A percentile compares a stretch with the other conserved stretches of the same genome.
These are phyloP conservation scores for Gaeumannomyces sp. DNA, from an alignment of 2,329 filamentous ascomycete species.

Conservation along the genomic window DNA sequence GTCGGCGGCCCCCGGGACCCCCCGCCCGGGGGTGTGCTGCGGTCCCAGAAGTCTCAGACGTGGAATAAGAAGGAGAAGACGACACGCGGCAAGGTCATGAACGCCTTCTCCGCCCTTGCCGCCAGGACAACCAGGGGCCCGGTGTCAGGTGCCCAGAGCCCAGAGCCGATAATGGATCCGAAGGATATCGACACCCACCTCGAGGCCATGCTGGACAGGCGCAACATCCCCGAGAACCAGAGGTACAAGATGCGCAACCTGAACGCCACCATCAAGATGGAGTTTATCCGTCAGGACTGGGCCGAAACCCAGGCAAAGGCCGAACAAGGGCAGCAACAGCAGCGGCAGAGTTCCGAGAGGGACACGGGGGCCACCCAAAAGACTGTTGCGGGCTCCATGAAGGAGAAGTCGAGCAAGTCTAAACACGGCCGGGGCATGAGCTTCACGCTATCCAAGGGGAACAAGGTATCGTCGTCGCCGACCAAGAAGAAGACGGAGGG, in stretches of 20 bases:
- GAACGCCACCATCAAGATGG: slow-evolving; percentile 84
- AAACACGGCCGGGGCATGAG: slow-evolving; percentile 65
- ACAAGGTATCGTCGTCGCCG: slow-evolving; percentile 59
- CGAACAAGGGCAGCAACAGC: slow-evolving; percentile 15
- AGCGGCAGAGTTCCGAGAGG: slow-evolving; percentile 16
- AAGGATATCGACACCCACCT: slow-evolving; percentile 51
- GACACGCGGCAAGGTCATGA: slow-evolving; percentile 34
- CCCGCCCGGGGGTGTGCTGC: slow-evolving; percentile 3
- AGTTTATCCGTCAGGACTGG: slow-evolving; percentile 89
- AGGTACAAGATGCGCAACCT: slow-evolving; percentile 90
- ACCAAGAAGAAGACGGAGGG: slow-evolving; percentile 65
- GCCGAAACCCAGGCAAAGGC: slow-evolving; percentile 53
- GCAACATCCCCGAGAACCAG: slow-evolving; percentile 92
- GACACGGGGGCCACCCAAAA: slow-evolving; percentile 39
- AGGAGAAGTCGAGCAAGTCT: slow-evolving; percentile 38
- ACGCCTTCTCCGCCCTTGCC: slow-evolving; percentile 31
- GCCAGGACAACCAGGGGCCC: slow-evolving; percentile 22
- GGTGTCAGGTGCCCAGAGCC: slow-evolving; percentile 24
- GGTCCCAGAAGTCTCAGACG: slow-evolving; percentile 13
- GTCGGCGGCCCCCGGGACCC: slow-evolving; percentile 4
- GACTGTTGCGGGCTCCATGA: slow-evolving; percentile 30
- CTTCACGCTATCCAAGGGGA: slow-evolving; percentile 65
- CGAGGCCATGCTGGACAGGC: slow-evolving; percentile 66
- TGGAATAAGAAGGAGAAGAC: slow-evolving; percentile 31
- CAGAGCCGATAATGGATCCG: slow-evolving; percentile 48